Percentiles rank a stretch among this genome's conserved stretches.
Evolutionary conservation across 169 alveolate genomes (phyloP).

Genomic region (Plasmodium gaboni): DNA sequence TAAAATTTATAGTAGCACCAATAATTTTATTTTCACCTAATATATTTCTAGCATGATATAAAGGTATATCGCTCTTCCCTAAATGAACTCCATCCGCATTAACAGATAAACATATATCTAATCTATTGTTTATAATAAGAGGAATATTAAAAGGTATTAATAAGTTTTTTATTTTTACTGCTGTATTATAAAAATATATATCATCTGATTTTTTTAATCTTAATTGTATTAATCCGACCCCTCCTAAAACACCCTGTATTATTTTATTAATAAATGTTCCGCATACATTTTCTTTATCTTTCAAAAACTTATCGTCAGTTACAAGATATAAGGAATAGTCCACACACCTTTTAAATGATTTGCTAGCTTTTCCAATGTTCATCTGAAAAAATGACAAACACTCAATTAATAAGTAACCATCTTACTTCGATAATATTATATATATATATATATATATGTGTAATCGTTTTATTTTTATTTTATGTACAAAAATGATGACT

Average conservation of each 20-base stretch:
- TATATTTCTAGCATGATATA: conserved; percentile 74
- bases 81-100: conserved; percentile 83
- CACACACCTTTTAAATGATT: not conserved
- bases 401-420: too few species aligned
- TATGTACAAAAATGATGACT: too few species aligned
- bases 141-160: conserved; percentile 71
- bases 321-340: conserved; percentile 71
- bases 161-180: conserved; percentile 24
- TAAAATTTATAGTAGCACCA: conserved; percentile 79
- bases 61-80: conserved; percentile 80
- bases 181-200: conserved; percentile 45
- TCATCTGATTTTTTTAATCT: conserved; percentile 77
- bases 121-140: conserved; percentile 78
- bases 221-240: conserved; percentile 80
- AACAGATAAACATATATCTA: conserved; percentile 78
- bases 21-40: conserved; percentile 79
- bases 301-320: conserved; percentile 67
- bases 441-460: too few species aligned
- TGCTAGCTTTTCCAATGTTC: not conserved
- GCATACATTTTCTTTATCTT: conserved; percentile 37
- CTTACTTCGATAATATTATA: too few species aligned
- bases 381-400: too few species aligned
- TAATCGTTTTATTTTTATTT: too few species aligned
- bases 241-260: conserved; percentile 65
- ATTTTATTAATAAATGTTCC: conserved; percentile 21